A percentile compares a stretch with the other conserved stretches of the same genome.
These are phyloP conservation scores for Leccinum variicolor DNA, from an alignment of 768 basidiomycete genomes.

Conservation along the genomic window DNA sequence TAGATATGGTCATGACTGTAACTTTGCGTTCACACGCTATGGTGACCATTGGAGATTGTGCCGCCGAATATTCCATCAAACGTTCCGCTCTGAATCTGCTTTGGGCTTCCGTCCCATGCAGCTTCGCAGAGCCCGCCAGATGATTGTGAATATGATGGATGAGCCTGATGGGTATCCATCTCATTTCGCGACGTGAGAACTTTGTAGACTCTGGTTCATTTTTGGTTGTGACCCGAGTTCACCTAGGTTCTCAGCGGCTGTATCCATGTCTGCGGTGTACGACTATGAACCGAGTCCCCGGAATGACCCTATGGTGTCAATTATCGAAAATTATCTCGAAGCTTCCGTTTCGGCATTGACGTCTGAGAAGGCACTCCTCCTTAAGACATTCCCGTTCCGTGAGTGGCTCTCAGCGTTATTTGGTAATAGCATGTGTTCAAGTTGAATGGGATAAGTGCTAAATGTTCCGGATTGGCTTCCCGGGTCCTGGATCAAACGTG, in stretches of 20 bases:
- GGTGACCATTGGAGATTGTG: constrained; percentile 3
- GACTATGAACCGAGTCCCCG: neutral
- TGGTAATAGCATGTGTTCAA: constrained; percentile 1
- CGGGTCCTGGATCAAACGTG: constrained; percentile 7
- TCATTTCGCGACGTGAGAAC: neutral
- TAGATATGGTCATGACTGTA: constrained; percentile 5
- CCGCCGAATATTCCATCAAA: constrained; percentile 5
- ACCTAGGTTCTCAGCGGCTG: neutral
- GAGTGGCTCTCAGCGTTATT: constrained; percentile 10
- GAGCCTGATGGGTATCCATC: neutral
- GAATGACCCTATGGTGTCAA: constrained; percentile 4
- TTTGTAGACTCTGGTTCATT: neutral
- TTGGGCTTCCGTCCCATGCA: constrained; percentile 1
- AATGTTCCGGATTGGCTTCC: neutral
- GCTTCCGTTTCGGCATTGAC: neutral
- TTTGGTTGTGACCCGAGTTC: neutral
- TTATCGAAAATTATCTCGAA: neutral
- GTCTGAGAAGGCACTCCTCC: neutral
- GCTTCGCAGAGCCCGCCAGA: neutral
- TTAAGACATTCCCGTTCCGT: neutral
- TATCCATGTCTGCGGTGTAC: neutral
- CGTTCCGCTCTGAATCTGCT: neutral
- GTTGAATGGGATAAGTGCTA: neutral
- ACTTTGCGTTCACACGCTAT: constrained; percentile 4
- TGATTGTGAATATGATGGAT: neutral